Percentiles rank a stretch among this genome's conserved stretches.
These are phyloP conservation scores for Daldinia decipiens DNA, from an alignment of 495 filamentous ascomycete genomes.

Conservation along the genomic window DNA sequence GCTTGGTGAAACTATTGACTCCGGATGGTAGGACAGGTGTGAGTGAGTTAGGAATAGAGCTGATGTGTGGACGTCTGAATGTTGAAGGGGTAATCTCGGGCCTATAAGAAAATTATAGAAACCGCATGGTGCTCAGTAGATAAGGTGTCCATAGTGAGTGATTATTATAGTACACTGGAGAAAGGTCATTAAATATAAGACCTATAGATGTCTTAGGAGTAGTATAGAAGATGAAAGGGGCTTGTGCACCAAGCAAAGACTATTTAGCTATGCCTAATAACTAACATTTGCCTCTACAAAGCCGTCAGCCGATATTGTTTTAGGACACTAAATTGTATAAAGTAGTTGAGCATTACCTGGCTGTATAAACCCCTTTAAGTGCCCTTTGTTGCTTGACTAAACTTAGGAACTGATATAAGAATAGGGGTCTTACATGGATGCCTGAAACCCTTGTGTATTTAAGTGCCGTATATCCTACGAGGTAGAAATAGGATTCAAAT, in stretches of 20 bases:
- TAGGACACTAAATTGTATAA: not conserved
- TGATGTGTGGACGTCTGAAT: constrained; percentile 1
- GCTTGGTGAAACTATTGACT: not conserved
- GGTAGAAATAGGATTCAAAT: not conserved
- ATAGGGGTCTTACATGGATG: constrained; percentile 4
- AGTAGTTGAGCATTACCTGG: not conserved
- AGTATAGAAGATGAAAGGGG: constrained; percentile 7
- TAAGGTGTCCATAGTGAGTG: constrained; percentile 7
- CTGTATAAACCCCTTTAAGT: not conserved
- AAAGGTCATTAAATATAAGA: constrained; percentile 1
- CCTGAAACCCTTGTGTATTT: not conserved
- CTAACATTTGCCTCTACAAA: not conserved
- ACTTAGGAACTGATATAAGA: not conserved
- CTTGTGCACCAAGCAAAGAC: constrained; percentile 8
- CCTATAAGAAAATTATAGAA: not conserved
- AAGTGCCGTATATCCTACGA: not conserved
- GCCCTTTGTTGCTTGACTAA: not conserved
- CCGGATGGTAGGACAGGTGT: not conserved
- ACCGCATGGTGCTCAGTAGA: constrained; percentile 4
- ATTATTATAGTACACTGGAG: not conserved
- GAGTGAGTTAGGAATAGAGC: not conserved
- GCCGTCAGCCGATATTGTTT: not conserved
- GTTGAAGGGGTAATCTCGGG: not conserved
- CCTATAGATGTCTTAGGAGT: not conserved
- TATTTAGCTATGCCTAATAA: constrained; percentile 1